Conservation (phyloP, 352 stramenopile genomes). For the Elongisporangium undulatum region DNA sequence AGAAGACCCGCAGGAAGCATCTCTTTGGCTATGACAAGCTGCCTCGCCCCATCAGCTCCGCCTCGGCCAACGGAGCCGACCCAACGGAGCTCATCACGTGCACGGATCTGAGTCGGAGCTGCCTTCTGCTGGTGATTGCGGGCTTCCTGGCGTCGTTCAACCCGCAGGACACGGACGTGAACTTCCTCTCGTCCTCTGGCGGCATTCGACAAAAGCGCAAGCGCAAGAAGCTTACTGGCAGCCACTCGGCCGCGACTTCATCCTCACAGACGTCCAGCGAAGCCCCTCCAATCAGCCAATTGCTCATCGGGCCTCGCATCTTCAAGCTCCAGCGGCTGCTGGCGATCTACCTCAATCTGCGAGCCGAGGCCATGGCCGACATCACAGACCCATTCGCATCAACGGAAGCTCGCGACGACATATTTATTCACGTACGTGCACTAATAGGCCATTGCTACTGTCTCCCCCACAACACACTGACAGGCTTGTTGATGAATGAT, state of each 20-base stretch:
- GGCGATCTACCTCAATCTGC: conserved; percentile 75
- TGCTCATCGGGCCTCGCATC: conserved; percentile 66
- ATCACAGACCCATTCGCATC: conserved; percentile 8
- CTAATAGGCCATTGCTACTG: not conserved
- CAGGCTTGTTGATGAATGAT: not conserved
- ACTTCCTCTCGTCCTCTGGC: conserved; percentile 65
- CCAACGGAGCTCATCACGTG: conserved; percentile 46
- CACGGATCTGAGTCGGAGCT: conserved; percentile 56
- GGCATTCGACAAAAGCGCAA: conserved; percentile 49
- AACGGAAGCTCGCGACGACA: conserved; percentile 55
- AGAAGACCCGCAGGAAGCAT: conserved; percentile 45
- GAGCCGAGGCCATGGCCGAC: conserved; percentile 36
- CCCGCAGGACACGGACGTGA: conserved; percentile 62
- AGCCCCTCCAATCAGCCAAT: conserved; percentile 28
- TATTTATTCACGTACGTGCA: conserved; percentile 65
- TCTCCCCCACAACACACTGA: not conserved
- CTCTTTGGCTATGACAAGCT: conserved; percentile 67
- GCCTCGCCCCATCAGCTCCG: conserved; percentile 9
- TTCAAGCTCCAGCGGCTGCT: conserved; percentile 70
- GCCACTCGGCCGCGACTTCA: conserved; percentile 23
- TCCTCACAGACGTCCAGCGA: conserved; percentile 14
- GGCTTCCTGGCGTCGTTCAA: conserved; percentile 79
- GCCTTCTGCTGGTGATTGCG: conserved; percentile 66
- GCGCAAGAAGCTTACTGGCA: conserved; percentile 18
- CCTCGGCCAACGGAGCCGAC: conserved; percentile 16